Base-by-base conservation (phyloP, 148 eudicot genomes). In the Spergularia marina region DNA sequence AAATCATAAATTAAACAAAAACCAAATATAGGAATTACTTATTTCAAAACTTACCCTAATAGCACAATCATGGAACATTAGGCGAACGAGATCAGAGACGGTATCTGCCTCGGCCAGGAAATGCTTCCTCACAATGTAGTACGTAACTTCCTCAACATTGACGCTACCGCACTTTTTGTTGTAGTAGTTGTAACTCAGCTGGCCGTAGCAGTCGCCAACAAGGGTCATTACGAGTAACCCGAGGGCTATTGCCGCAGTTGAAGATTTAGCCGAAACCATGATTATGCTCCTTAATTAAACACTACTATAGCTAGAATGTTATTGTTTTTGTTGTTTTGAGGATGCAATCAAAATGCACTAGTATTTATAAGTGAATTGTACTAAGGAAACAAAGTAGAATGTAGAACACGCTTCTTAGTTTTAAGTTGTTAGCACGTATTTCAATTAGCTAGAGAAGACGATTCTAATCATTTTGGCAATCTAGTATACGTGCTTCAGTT, bases 141-240 rank as follows among this genome's bases (percentile, higher is more conserved):
- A 80, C 7, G 56, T 17, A 10, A 76, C 14, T 0, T 57, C 79
- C 47, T 80, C 83, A 4, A 65, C 79, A 20, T 80, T 53, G 56
- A 47, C 53, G 9, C 57, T 76, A 16, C 62, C 76, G 71, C 83
- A 80, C 60, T 71, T 79, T 3, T 39, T 36, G 0, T 41, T 21
- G 58, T 79, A 79, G 75, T 36, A 79, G n/a, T 75, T 66, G 62
- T 15, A 12, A 12, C 52, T 56, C 3, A 76, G 69, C 34, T 79
- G 74, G 12, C 78, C 78, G 5, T 79, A 79, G 36, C 75, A 79
- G 53, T 79, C 68, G 7, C 74, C 71, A 13, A 70, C 74, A 23
- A 79, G 75, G 65, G 82, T 70, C 82, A 79, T 79, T 41, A 79
- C 0, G 12, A 79, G 71, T 7, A 79, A 75, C 78, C 74, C 82